A percentile compares a stretch with the other conserved stretches of the same genome.
Conservation (phyloP, 768 basidiomycete genomes). For the Serendipita indica region DNA sequence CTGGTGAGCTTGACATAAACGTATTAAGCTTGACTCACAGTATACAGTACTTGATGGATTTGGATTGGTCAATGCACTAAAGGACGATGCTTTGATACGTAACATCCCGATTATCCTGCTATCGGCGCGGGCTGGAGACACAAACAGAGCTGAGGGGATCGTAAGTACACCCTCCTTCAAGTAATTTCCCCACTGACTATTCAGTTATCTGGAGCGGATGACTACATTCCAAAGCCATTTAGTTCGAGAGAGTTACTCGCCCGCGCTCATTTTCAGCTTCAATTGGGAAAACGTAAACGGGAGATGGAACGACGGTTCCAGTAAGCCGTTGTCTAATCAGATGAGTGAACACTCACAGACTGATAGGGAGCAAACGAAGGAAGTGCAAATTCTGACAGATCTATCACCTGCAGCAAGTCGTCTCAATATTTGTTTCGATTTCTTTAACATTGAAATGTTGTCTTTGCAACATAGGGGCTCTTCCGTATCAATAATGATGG, state of each 20-base stretch:
- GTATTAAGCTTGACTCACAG: neutral
- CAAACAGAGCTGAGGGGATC: constrained; percentile 24
- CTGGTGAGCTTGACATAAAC: constrained; percentile 17
- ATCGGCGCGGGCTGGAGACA: constrained; percentile 26
- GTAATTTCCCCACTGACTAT: neutral
- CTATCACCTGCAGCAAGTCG: constrained; percentile 22
- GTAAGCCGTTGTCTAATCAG: neutral
- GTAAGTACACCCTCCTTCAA: constrained; percentile 10
- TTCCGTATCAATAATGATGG: constrained; percentile 1
- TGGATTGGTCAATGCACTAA: constrained; percentile 20
- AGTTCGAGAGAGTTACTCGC: constrained; percentile 26
- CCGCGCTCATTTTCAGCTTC: constrained; percentile 26
- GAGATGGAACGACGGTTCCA: constrained; percentile 14
- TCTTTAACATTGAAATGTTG: neutral
- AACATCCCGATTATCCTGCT: constrained; percentile 24
- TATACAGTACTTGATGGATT: constrained; percentile 24
- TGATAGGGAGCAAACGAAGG: constrained; percentile 19
- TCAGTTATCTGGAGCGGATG: constrained; percentile 25
- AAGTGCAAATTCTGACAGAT: constrained; percentile 22
- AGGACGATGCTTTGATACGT: constrained; percentile 15
- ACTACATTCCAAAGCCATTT: constrained; percentile 28
- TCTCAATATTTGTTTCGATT: constrained; percentile 13
- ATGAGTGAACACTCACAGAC: constrained; percentile 18
- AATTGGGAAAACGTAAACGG: constrained; percentile 24
- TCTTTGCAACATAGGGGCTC: too few relatives aligned